Percentiles rank a stretch among this genome's conserved stretches.
Conservation (phyloP, 306 rosid genomes). For the Cucurbita pepo region DNA sequence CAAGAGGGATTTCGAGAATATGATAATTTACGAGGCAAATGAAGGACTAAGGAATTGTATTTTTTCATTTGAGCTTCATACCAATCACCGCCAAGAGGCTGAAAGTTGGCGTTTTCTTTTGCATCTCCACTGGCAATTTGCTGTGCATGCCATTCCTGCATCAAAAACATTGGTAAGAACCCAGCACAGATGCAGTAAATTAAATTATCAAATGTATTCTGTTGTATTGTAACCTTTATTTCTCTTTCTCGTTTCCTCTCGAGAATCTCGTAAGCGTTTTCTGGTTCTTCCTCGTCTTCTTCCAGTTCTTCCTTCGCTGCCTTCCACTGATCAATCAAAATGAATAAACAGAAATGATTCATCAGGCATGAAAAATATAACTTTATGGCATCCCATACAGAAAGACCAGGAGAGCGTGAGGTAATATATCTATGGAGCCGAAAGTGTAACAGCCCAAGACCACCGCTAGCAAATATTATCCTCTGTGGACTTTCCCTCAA, state of each 20-base stretch:
- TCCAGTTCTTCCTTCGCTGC: slow-evolving; percentile 98
- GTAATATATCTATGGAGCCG: background rate
- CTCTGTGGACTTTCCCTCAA: too few relatives aligned
- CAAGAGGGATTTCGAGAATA: background rate
- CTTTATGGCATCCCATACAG: background rate
- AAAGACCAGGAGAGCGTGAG: background rate
- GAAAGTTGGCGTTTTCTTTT: slow-evolving; percentile 88
- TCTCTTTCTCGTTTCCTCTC: slow-evolving; percentile 87
- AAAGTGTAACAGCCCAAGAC: background rate
- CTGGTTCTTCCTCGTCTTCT: slow-evolving; percentile 90
- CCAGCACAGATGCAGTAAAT: background rate
- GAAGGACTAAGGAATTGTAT: background rate
- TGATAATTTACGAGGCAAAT: background rate
- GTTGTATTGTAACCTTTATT: slow-evolving; percentile 54
- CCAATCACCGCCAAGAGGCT: slow-evolving; percentile 95
- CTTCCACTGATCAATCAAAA: slow-evolving; percentile 52
- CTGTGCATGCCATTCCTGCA: slow-evolving; percentile 77
- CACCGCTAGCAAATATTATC: too few relatives aligned
- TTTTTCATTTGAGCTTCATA: slow-evolving; percentile 12
- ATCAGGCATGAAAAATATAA: background rate
- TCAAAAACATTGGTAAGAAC: slow-evolving; percentile 16
- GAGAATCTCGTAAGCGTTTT: slow-evolving; percentile 45
- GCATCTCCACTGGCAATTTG: slow-evolving; percentile 94
- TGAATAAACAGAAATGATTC: background rate
- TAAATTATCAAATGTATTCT: background rate